phyloP scores from a whole-genome alignment of 306 rosid genomes.

The Quercus wislizeni region DNA sequence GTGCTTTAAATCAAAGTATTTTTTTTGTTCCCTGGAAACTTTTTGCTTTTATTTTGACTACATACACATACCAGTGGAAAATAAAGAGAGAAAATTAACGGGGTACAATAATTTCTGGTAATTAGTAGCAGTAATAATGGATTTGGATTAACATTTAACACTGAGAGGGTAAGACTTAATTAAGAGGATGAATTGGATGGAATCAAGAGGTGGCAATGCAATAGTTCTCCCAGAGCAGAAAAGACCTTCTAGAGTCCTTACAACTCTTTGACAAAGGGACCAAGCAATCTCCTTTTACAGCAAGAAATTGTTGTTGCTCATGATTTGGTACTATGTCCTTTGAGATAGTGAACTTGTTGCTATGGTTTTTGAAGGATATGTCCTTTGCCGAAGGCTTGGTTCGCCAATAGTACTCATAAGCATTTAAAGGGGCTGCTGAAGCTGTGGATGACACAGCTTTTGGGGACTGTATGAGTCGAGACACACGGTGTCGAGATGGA shows the following conservation, averaged over 20 bases:
- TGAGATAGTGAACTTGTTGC: conserved; percentile 22
- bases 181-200: neutral
- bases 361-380: conserved; percentile 3
- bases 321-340: conserved; percentile 22
- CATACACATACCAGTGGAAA: conserved; percentile 6
- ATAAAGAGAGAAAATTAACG: neutral
- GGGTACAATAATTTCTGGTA: conserved; percentile 30
- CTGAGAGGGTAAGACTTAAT: neutral
- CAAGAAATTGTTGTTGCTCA: conserved; percentile 44
- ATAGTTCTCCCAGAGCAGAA: conserved; percentile 65
- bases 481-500: conserved; percentile 51
- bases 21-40: conserved; percentile 12
- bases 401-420: conserved; percentile 70
- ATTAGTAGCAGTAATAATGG: conserved; percentile 20
- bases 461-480: conserved; percentile 39
- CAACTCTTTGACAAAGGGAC: conserved; percentile 58
- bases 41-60: conserved; percentile 38
- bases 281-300: conserved; percentile 56
- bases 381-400: conserved; percentile 33
- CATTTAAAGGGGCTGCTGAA: conserved; percentile 50
- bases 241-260: conserved; percentile 71
- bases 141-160: conserved; percentile 25
- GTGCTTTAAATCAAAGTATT: conserved; percentile 30
- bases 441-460: conserved; percentile 19
- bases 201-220: conserved; percentile 89